These are phyloP conservation scores for Artemisia tridentata DNA, from an alignment of 129 eudicot genomes.

Conservation along the genomic window DNA sequence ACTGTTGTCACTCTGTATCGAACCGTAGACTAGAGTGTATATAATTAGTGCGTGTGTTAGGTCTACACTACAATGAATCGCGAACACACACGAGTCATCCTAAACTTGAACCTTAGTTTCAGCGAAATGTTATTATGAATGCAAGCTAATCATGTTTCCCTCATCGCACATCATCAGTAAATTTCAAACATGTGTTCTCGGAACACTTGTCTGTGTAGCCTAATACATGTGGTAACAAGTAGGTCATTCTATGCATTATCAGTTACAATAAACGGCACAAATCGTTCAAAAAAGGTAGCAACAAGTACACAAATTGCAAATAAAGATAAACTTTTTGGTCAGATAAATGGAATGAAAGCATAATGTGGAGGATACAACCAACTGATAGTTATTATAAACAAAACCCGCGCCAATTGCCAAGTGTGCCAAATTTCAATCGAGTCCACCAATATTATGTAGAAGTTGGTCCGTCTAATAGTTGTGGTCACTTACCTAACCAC, in stretches of 20 bases:
- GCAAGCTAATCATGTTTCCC: too few relatives aligned
- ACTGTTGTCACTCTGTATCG: background rate
- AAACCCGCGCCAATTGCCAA: too few relatives aligned
- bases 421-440: too few relatives aligned
- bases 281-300: conserved; percentile 13
- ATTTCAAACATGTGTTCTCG: background rate
- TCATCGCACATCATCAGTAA: background rate
- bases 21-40: background rate
- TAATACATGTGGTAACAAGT: background rate
- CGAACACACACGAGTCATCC: background rate
- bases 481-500: too few relatives aligned
- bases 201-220: background rate
- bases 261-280: background rate
- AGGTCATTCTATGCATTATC: background rate
- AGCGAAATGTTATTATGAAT: too few relatives aligned
- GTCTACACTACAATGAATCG: background rate
- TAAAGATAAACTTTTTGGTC: background rate
- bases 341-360: background rate
- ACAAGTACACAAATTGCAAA: conserved; percentile 1
- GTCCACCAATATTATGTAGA: too few relatives aligned
- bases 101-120: background rate
- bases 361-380: too few relatives aligned
- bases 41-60: background rate
- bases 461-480: too few relatives aligned
- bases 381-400: too few relatives aligned